A percentile compares a stretch with the other conserved stretches of the same genome.
These are phyloP conservation scores for Glycyrrhiza uralensis DNA, from an alignment of 306 rosid species.

Conservation along the genomic window DNA sequence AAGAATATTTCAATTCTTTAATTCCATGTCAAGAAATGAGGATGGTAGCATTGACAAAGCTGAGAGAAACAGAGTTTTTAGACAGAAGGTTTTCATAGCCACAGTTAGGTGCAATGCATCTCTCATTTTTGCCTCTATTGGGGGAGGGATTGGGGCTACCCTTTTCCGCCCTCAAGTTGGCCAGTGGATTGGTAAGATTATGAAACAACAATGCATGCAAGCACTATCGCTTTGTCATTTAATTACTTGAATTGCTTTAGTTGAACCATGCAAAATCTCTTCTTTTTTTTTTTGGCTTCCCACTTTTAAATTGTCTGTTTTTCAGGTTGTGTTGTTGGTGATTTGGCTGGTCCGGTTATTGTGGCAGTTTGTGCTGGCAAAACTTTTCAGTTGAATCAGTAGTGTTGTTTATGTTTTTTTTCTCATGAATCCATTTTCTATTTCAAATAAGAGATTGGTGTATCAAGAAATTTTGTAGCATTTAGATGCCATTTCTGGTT, in stretches of 20 bases:
- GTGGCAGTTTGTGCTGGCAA: slow-evolving; percentile 44
- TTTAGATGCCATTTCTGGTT: background rate
- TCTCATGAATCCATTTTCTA: slow-evolving; percentile 18
- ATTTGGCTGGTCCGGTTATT: slow-evolving; percentile 73
- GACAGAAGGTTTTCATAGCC: slow-evolving; percentile 44
- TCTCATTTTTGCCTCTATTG: slow-evolving; percentile 71
- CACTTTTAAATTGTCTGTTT: background rate
- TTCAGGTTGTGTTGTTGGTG: slow-evolving; percentile 77
- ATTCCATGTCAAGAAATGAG: slow-evolving; percentile 28
- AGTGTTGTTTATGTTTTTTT: slow-evolving; percentile 8
- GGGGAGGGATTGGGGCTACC: slow-evolving; percentile 77
- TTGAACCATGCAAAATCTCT: background rate
- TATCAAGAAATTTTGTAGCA: background rate
- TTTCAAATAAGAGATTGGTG: slow-evolving; percentile 21
- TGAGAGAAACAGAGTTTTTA: slow-evolving; percentile 37
- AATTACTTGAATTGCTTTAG: background rate
- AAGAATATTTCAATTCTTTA: slow-evolving; percentile 44
- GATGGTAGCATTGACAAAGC: slow-evolving; percentile 30
- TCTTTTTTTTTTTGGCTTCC: background rate
- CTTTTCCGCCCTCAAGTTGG: slow-evolving; percentile 64
- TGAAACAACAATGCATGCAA: background rate
- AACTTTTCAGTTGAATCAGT: slow-evolving; percentile 36
- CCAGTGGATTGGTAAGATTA: slow-evolving; percentile 76
- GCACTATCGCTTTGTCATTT: background rate
- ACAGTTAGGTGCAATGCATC: slow-evolving; percentile 65